Evolutionary conservation across 805 yeast species (phyloP), one percentile per base, ranked within the genome.

Genomic region (Candida coquimbonensis): DNA sequence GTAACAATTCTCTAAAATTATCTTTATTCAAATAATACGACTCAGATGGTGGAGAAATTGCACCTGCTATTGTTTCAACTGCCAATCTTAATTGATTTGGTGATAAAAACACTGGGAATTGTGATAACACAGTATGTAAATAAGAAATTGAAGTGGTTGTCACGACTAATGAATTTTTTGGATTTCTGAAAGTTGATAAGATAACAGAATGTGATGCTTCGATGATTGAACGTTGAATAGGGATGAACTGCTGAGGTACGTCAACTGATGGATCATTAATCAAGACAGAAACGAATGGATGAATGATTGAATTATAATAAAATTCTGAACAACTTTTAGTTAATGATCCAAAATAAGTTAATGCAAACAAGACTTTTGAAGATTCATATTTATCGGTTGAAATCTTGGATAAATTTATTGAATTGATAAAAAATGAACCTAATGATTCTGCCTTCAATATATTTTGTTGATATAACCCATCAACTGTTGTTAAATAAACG

Each of bases 121-220:
- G 83, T 2, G 61, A 50, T 9, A 77, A 55, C 1, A 79, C 66
- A 19, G 77, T 62, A 5, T 66, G 66, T 9, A 78, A 59, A 53
- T 83, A 83, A 9, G 57, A 56, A 2, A 64, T 50, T 5, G 69
- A 60, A 9, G 54, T 53, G 1, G 47, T 36, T 8, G 60, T 55
- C 7, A 49, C 50, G n/a, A 50, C 56, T 16, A 38, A 50, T 2
- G 65, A 47, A 41, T 53, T 55, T 21, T 36, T 46, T 14, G 55
- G 57, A 9, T 43, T 46, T 35, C 57, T 45, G 29, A 53, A 56
- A 17, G 67, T 64, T 5, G 70, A 60, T 26, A 78, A 56, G 56
- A 73, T 64, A 1, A 81, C 83, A 0, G 88, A 79, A 57, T 84
- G 91, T 1, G 80, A 69, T 0, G 82, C 76, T 56, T 84, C 91